phyloP scores from a whole-genome alignment of 1,284 basidiomycete species.

The Ustilago lituana region DNA sequence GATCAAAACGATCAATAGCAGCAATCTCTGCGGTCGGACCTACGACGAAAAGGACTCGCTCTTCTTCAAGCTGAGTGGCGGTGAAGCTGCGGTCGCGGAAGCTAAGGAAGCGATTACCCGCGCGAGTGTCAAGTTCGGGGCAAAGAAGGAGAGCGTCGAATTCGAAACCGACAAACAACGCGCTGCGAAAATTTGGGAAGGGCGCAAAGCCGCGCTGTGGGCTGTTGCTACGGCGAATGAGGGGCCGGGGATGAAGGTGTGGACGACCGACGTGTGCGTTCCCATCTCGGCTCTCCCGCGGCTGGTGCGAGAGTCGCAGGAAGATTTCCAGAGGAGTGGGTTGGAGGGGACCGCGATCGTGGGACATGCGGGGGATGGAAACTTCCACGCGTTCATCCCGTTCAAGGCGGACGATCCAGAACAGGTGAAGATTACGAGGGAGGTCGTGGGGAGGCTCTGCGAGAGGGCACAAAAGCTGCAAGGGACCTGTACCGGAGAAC shows the following conservation, averaged over 20 bases:
- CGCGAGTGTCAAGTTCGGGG: conserved; percentile 35
- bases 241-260: conserved; percentile 75
- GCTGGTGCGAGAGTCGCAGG: conserved; percentile 70
- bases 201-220: conserved; percentile 84
- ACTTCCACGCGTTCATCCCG: conserved; percentile 66
- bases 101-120: conserved; percentile 62
- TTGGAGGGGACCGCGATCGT: conserved; percentile 71
- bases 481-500: conserved; percentile 70
- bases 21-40: conserved; percentile 64
- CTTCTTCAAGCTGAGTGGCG: conserved; percentile 56
- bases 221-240: conserved; percentile 73
- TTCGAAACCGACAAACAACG: conserved; percentile 77
- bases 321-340: conserved; percentile 33
- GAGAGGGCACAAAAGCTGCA: conserved; percentile 69
- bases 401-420: conserved; percentile 39
- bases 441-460: conserved; percentile 70
- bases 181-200: conserved; percentile 81
- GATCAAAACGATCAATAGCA: conserved; percentile 62
- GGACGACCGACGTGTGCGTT: conserved; percentile 79
- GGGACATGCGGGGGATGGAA: conserved; percentile 87
- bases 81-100: conserved; percentile 41
- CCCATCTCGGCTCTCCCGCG: conserved; percentile 81
- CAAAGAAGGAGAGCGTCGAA: conserved; percentile 62
- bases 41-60: conserved; percentile 51
- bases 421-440: conserved; percentile 65